Conservation (phyloP, 805 yeast species). For the Kazachstania viticola region DNA sequence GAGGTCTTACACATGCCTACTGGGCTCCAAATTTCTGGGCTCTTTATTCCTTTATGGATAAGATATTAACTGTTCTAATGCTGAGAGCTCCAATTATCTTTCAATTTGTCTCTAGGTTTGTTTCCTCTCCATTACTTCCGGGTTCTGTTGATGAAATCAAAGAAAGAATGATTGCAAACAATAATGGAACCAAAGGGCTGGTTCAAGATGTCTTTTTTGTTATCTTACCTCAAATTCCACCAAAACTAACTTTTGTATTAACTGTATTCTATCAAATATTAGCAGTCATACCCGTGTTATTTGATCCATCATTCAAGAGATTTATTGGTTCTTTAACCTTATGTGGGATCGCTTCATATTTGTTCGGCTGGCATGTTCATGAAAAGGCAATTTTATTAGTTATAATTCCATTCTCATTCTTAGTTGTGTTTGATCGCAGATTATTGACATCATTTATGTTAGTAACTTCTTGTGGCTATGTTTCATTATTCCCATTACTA, state of each 20-base stretch:
- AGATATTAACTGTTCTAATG: slow-evolving; percentile 41
- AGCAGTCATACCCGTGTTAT: slow-evolving; percentile 58
- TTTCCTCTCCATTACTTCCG: slow-evolving; percentile 26
- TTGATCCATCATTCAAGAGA: slow-evolving; percentile 63
- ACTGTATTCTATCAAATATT: slow-evolving; percentile 78
- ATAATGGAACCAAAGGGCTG: slow-evolving; percentile 65
- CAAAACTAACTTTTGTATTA: slow-evolving; percentile 61
- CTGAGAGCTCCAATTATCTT: slow-evolving; percentile 34
- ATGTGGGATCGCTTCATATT: slow-evolving; percentile 82
- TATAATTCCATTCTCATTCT: slow-evolving; percentile 75
- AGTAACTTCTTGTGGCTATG: slow-evolving; percentile 69
- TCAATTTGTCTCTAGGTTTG: slow-evolving; percentile 27
- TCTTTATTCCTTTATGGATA: slow-evolving; percentile 70
- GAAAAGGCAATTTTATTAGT: slow-evolving; percentile 91
- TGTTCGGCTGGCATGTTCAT: slow-evolving; percentile 98
- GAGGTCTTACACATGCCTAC: slow-evolving; percentile 94
- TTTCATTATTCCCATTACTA: slow-evolving; percentile 78
- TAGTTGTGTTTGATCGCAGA: slow-evolving; percentile 60
- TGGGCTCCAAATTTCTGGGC: slow-evolving; percentile 99
- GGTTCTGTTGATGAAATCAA: slow-evolving; percentile 22
- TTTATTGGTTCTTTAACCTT: slow-evolving; percentile 77
- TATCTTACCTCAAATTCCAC: slow-evolving; percentile 70
- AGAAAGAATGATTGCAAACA: slow-evolving; percentile 21
- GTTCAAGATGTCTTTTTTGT: slow-evolving; percentile 85
- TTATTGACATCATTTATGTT: slow-evolving; percentile 61